Evolutionary conservation across 2,329 filamentous ascomycete genomes (phyloP).

Genomic region (Cladophialophora chaetospira): DNA sequence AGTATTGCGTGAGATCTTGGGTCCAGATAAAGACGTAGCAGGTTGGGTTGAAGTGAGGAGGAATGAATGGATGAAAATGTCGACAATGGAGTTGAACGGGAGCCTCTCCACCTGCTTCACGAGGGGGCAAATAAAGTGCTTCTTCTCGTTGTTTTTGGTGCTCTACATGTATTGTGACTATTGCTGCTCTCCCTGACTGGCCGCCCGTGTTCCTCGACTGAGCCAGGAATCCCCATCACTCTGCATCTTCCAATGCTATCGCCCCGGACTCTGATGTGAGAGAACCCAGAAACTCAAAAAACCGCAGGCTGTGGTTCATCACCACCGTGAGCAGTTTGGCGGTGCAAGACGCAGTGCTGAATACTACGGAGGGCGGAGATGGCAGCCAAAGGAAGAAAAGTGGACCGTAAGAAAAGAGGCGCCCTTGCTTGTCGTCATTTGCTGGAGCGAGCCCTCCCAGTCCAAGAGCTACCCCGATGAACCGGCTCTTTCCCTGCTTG

Average conservation of each 20-base stretch:
- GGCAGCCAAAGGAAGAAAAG: slow-evolving; percentile 4
- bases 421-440: slow-evolving; percentile 11
- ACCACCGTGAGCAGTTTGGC: neutral
- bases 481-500: slow-evolving; percentile 1
- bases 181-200: neutral
- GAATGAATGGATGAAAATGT: slow-evolving; percentile 4
- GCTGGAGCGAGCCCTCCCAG: neutral
- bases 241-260: slow-evolving; percentile 3
- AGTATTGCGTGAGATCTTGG: neutral
- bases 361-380: slow-evolving; percentile 16
- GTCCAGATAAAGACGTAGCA: neutral
- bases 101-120: neutral
- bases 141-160: neutral
- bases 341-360: slow-evolving; percentile 3
- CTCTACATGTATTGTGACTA: neutral
- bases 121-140: slow-evolving; percentile 11
- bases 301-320: neutral
- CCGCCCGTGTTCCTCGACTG: neutral
- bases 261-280: slow-evolving; percentile 11
- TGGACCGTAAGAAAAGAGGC: slow-evolving; percentile 12
- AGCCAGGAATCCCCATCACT: neutral
- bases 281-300: slow-evolving; percentile 2
- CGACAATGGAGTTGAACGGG: neutral
- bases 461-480: neutral
- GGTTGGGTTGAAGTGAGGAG: slow-evolving; percentile 2